These are phyloP conservation scores for Apiospora arundinis DNA, from an alignment of 2,329 filamentous ascomycete genomes.

Conservation along the genomic window DNA sequence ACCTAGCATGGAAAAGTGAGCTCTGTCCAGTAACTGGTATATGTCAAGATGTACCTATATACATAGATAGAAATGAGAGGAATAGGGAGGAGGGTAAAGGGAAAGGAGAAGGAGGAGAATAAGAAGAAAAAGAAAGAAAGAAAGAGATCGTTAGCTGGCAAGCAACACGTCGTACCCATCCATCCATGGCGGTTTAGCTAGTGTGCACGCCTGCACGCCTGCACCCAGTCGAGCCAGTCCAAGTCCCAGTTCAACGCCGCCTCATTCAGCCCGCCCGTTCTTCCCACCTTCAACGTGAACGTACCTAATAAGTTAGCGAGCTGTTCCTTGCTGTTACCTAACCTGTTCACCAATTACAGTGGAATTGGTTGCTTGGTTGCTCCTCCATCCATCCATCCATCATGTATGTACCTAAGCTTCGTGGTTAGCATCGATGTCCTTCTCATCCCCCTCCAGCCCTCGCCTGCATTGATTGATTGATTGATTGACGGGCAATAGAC, in stretches of 20 bases:
- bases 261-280: constrained; percentile 16
- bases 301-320: constrained; percentile 4
- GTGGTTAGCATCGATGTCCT: neutral
- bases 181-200: neutral
- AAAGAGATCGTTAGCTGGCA: too few species aligned
- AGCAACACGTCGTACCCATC: neutral
- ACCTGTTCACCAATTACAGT: neutral
- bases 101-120: too few species aligned
- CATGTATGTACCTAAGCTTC: neutral
- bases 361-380: neutral
- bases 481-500: neutral
- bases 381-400: neutral
- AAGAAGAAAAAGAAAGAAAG: too few species aligned
- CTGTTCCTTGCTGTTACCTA: neutral
- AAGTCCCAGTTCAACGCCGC: neutral
- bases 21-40: too few species aligned
- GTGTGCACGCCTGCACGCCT: too few species aligned
- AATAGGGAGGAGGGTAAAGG: too few species aligned
- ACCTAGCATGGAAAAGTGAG: too few species aligned
- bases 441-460: neutral
- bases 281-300: neutral
- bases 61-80: too few species aligned
- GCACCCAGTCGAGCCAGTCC: neutral
- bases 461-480: constrained; percentile 15
- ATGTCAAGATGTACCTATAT: too few species aligned